phyloP scores from a whole-genome alignment of 2,329 filamentous ascomycete species.

The Trichoderma sp. region DNA sequence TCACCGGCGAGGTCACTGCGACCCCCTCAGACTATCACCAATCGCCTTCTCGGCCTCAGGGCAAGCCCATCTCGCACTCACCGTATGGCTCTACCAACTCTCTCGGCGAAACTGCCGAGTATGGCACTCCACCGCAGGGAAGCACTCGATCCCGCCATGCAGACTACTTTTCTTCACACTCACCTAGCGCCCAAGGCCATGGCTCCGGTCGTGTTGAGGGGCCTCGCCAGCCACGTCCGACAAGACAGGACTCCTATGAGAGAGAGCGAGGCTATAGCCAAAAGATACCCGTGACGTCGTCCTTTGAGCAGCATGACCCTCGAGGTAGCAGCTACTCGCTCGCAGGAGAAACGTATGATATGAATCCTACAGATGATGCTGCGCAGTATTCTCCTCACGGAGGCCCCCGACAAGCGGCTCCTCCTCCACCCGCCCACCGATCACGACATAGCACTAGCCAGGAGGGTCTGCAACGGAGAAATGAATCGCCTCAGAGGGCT shows the following conservation, averaged over 20 bases:
- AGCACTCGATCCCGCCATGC: constrained; percentile 32
- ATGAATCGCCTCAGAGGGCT: constrained; percentile 44
- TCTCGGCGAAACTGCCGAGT: constrained; percentile 53
- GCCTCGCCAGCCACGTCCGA: constrained; percentile 33
- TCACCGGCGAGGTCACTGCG: constrained; percentile 51
- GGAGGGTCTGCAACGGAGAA: constrained; percentile 42
- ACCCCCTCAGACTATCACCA: constrained; percentile 42
- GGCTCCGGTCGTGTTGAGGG: constrained; percentile 25
- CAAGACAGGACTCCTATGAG: constrained; percentile 35
- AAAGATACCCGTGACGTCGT: constrained; percentile 31
- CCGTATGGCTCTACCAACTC: constrained; percentile 50
- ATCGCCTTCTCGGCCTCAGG: constrained; percentile 48
- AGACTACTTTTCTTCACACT: constrained; percentile 39
- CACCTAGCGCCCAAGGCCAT: constrained; percentile 24
- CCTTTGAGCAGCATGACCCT: constrained; percentile 41
- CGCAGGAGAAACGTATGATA: constrained; percentile 35
- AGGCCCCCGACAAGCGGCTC: constrained; percentile 44
- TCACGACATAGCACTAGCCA: constrained; percentile 45
- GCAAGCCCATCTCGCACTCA: constrained; percentile 38
- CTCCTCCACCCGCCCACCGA: constrained; percentile 57
- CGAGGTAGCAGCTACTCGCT: constrained; percentile 33
- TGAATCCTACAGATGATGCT: constrained; percentile 31
- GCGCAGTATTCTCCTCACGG: constrained; percentile 39
- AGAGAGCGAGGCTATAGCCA: constrained; percentile 38
- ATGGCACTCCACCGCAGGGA: constrained; percentile 41